Base-by-base conservation (phyloP, 768 basidiomycete genomes). In the Pleurotus tuber-regium region DNA sequence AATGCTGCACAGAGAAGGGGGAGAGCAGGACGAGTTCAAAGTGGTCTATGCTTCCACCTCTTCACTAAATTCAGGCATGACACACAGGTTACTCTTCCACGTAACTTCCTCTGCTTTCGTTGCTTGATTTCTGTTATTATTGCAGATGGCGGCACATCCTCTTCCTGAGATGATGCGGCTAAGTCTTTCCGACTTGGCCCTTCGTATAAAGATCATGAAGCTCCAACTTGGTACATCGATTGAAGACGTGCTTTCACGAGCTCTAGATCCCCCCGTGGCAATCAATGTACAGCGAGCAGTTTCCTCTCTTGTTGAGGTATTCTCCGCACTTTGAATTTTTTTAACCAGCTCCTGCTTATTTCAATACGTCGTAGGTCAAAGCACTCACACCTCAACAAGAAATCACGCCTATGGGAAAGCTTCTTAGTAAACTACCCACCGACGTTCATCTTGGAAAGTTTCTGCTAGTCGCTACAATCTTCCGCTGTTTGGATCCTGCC, bases 361-460 rank as follows among this genome's bases (percentile, higher is more conserved):
- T n/a, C n/a, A n/a, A n/a, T n/a, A n/a, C n/a, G n/a, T n/a, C n/a
- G 4, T 43, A 90, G 88, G 92, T 92, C 57, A 82, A 87, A 52
- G 95, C 96, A 4, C 70, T 99, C 54, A 98, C 92, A 1, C 59
- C 78, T 2, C 72, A 75, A 1, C 92, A 99, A 65, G 94, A 96
- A 14, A 95, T 99, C 54, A 98, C 96, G 1, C 87, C 94, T 0
- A 89, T 98, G 84, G 96, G 96, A 33, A 76, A 85, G 48, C 72
- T 96, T 19, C 76, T 99, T 33, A 92, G 91, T 71, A 89, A 91
- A 63, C 73, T 99, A 31, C 96, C 96, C 0, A 91, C 93, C 40
- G 96, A 99, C 63, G 95, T 98, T 12, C 92, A 98, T 64, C 80
- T 97, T 3, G 95, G 94, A 31, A 97, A 98, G 71, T 89, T 98